These are phyloP conservation scores for Ascochyta koolunga DNA, from an alignment of 2,329 filamentous ascomycete genomes.

Conservation along the genomic window DNA sequence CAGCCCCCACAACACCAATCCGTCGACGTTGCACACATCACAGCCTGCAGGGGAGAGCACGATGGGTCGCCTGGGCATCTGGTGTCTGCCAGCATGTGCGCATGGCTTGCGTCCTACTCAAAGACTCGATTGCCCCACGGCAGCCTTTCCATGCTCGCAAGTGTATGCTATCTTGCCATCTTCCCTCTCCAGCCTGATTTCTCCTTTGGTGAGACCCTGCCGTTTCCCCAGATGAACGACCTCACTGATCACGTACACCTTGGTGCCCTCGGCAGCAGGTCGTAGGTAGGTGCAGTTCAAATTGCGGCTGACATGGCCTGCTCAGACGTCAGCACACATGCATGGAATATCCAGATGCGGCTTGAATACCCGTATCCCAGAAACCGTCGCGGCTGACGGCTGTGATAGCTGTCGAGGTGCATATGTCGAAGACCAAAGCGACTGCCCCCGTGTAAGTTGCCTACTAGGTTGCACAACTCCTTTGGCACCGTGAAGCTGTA, in stretches of 20 bases:
- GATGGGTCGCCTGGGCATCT: not conserved
- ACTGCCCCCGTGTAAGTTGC: constrained; percentile 62
- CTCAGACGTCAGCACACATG: not conserved
- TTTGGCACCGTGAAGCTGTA: constrained; percentile 54
- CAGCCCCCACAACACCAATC: not conserved
- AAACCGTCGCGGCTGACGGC: constrained; percentile 42
- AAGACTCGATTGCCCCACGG: constrained; percentile 29
- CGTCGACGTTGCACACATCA: not conserved
- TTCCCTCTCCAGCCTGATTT: constrained; percentile 45
- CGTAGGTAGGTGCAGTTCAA: constrained; percentile 55
- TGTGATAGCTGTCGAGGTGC: constrained; percentile 51
- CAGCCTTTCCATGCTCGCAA: constrained; percentile 49
- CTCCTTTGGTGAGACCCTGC: constrained; percentile 48
- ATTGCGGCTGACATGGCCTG: constrained; percentile 47
- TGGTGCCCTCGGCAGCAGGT: constrained; percentile 49
- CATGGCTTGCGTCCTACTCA: constrained; percentile 4
- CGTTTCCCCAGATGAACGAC: constrained; percentile 53
- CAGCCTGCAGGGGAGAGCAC: not conserved
- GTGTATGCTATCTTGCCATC: constrained; percentile 49
- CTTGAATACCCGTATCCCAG: constrained; percentile 46
- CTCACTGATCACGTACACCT: constrained; percentile 52
- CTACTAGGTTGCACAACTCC: constrained; percentile 52
- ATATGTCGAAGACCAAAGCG: constrained; percentile 62
- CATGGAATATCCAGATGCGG: not conserved
- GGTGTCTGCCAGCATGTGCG: not conserved